A percentile compares a stretch with the other conserved stretches of the same genome.
phyloP scores from a whole-genome alignment of 2,329 filamentous ascomycete genomes.

The Pezicula rhizophila region DNA sequence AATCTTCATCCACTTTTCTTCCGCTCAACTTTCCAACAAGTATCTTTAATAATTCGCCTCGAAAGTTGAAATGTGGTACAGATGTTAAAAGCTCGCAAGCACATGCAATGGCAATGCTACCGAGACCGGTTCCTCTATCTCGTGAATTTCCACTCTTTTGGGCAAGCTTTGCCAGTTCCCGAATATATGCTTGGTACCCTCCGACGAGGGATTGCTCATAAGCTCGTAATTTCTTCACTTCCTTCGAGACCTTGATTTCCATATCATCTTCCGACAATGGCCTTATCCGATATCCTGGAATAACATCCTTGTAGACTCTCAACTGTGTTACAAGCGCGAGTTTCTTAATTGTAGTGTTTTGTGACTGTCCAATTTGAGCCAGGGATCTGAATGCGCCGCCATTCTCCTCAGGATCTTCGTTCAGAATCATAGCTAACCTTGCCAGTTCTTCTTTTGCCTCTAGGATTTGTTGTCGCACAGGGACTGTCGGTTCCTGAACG shows the following conservation, averaged over 20 bases:
- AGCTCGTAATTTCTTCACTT: constrained; percentile 72
- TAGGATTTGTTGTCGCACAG: constrained; percentile 72
- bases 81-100: constrained; percentile 73
- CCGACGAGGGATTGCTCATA: constrained; percentile 85
- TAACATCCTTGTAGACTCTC: constrained; percentile 89
- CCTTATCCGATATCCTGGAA: constrained; percentile 92
- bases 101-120: constrained; percentile 76
- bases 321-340: constrained; percentile 81
- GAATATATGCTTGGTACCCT: constrained; percentile 80
- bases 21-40: constrained; percentile 76
- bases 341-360: constrained; percentile 72
- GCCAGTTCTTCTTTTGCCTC: constrained; percentile 91
- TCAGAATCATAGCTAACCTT: constrained; percentile 71
- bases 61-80: constrained; percentile 97
- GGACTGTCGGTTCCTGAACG: constrained; percentile 55
- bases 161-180: constrained; percentile 66
- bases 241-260: constrained; percentile 80
- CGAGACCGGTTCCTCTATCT: constrained; percentile 45
- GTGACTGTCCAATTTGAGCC: constrained; percentile 64
- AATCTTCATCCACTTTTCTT: constrained; percentile 66
- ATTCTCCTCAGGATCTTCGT: constrained; percentile 91
- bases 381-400: constrained; percentile 72
- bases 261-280: constrained; percentile 69
- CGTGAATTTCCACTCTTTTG: constrained; percentile 34
- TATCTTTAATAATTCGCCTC: constrained; percentile 80